These are phyloP conservation scores for Verbascum thapsus DNA, from an alignment of 257 asterid genomes.

Conservation along the genomic window DNA sequence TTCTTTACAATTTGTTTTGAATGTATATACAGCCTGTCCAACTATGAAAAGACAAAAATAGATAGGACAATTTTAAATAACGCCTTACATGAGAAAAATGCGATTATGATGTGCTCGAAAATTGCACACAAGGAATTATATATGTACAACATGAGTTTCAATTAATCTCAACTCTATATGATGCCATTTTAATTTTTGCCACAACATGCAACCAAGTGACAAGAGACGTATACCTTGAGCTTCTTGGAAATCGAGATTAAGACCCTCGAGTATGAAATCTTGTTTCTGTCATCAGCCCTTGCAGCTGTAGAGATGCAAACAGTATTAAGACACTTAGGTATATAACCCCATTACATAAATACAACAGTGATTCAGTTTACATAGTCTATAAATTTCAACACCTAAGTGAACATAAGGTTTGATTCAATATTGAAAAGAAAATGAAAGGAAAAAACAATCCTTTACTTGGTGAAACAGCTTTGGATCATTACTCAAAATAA, in stretches of 20 bases:
- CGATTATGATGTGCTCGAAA: neutral
- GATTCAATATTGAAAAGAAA: neutral
- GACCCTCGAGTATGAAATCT: constrained; percentile 10
- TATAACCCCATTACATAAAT: neutral
- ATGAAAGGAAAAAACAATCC: neutral
- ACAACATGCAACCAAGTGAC: constrained; percentile 6
- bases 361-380: neutral
- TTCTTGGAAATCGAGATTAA: constrained; percentile 22
- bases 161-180: constrained; percentile 6
- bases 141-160: constrained; percentile 17
- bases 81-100: neutral
- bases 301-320: constrained; percentile 17
- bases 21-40: constrained; percentile 22
- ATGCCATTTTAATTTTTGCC: constrained; percentile 3
- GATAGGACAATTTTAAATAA: constrained; percentile 4
- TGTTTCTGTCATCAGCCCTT: constrained; percentile 17
- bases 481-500: neutral
- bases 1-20: neutral
- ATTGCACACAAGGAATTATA: neutral
- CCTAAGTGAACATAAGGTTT: neutral
- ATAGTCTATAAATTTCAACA: neutral
- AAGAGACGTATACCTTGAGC: constrained; percentile 6
- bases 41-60: neutral
- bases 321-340: constrained; percentile 15
- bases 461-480: neutral